These are phyloP conservation scores for Nymphaea thermarum DNA, from an alignment of 164 flowering plant species.

Conservation along the genomic window DNA sequence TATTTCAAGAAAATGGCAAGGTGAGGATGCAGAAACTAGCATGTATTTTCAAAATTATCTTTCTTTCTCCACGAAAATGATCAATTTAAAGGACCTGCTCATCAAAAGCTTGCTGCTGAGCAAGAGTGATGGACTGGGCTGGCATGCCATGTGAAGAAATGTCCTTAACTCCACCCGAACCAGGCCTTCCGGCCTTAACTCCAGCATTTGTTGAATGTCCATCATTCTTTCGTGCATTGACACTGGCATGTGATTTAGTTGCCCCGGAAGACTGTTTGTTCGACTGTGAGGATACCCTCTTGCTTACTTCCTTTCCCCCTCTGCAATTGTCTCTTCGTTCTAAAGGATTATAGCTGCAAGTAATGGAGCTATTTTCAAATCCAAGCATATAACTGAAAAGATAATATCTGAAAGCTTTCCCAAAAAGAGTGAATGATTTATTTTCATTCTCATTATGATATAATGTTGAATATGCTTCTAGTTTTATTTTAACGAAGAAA, in stretches of 20 bases:
- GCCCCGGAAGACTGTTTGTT: constrained; percentile 37
- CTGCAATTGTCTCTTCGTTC: constrained; percentile 79
- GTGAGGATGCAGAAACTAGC: neutral
- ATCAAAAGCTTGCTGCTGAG: constrained; percentile 36
- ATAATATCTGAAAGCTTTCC: too few species aligned
- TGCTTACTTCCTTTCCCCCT: constrained; percentile 73
- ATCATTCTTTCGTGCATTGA: constrained; percentile 42
- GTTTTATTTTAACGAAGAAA: too few species aligned
- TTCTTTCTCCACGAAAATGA: too few species aligned
- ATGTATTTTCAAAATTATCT: neutral
- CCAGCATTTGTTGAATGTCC: constrained; percentile 23
- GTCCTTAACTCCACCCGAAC: constrained; percentile 26
- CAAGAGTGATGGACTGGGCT: neutral
- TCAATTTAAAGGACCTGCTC: constrained; percentile 38
- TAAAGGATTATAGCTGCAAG: constrained; percentile 65
- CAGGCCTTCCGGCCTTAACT: constrained; percentile 43
- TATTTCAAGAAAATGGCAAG: neutral
- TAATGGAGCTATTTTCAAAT: neutral
- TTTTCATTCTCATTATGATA: too few species aligned
- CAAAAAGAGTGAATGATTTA: too few species aligned
- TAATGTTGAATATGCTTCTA: too few species aligned
- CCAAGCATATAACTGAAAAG: too few species aligned
- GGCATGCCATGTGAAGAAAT: neutral
- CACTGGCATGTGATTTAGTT: constrained; percentile 36
- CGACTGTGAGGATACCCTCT: constrained; percentile 41